A percentile compares a stretch with the other conserved stretches of the same genome.
Conservation (phyloP, 2,329 filamentous ascomycete genomes). For the Penicillium sp. region DNA sequence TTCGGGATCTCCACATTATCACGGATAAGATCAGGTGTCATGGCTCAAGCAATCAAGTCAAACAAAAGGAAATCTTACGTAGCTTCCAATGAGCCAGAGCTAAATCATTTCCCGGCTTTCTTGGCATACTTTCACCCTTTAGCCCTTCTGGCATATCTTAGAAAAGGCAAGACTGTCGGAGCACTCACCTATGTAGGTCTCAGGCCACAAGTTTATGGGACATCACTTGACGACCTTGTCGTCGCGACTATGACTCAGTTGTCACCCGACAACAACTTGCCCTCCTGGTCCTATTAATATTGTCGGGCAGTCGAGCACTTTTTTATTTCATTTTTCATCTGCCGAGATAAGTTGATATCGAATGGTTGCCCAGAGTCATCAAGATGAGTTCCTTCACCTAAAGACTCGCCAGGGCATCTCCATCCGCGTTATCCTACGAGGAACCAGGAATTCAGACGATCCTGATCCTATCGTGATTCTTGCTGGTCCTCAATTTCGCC, state of each 20-base stretch:
- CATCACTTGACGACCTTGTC: background rate
- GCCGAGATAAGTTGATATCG: background rate
- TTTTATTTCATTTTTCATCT: background rate
- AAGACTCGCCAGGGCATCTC: background rate
- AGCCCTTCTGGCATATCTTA: too few species aligned
- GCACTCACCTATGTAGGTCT: background rate
- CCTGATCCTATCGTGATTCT: conserved; percentile 62
- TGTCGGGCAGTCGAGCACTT: too few species aligned
- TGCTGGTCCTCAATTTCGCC: conserved; percentile 63
- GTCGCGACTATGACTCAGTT: background rate
- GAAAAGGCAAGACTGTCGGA: too few species aligned
- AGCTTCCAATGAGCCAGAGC: too few species aligned
- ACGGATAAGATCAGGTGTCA: background rate
- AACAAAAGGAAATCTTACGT: too few species aligned
- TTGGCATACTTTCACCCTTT: too few species aligned
- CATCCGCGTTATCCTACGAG: conserved; percentile 52
- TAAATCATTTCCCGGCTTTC: too few species aligned
- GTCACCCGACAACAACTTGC: background rate
- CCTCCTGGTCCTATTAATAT: background rate
- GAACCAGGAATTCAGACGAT: conserved; percentile 64
- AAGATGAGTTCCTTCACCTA: background rate
- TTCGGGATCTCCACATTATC: background rate
- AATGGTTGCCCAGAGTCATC: background rate
- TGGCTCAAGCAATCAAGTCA: background rate
- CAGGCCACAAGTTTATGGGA: background rate